Conservation (phyloP, 2,329 filamentous ascomycete species). For the Thielaviopsis populi region DNA sequence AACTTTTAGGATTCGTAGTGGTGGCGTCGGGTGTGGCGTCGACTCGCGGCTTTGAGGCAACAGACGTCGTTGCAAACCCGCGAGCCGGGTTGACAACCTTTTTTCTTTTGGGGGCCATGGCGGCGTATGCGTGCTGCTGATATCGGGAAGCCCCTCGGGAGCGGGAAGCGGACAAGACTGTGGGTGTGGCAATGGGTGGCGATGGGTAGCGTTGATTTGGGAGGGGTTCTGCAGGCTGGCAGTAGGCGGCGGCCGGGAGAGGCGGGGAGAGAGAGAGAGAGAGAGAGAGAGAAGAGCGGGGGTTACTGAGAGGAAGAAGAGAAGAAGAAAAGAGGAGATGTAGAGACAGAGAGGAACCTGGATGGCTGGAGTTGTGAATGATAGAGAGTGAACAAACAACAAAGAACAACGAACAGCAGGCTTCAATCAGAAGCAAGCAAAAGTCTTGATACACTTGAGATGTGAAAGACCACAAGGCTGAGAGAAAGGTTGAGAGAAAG, state of each 20-base stretch:
- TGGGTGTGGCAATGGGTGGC: not conserved
- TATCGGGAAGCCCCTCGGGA: no score
- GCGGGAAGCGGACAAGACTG: not conserved
- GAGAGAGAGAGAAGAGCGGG: no score
- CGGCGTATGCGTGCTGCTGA: not conserved
- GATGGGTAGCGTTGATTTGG: not conserved
- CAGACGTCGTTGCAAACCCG: constrained; percentile 85
- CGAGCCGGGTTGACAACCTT: constrained; percentile 83
- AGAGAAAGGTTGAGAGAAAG: not conserved
- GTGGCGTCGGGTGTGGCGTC: constrained; percentile 35
- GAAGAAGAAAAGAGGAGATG: not conserved
- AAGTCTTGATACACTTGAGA: constrained; percentile 2
- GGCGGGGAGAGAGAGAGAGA: not conserved
- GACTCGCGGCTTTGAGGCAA: constrained; percentile 64
- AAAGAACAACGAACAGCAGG: not conserved
- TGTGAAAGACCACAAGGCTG: not conserved
- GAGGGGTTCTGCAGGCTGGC: not conserved
- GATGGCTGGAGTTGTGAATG: not conserved
- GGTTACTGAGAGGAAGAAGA: not conserved
- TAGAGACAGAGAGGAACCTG: not conserved
- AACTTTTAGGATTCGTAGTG: constrained; percentile 12
- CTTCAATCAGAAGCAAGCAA: constrained; percentile 1
- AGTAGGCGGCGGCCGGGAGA: not conserved
- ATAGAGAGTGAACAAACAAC: not conserved
- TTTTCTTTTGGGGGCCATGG: constrained; percentile 72